These are phyloP conservation scores for Gossypium thurberi DNA, from an alignment of 345 rosid species.

Conservation along the genomic window DNA sequence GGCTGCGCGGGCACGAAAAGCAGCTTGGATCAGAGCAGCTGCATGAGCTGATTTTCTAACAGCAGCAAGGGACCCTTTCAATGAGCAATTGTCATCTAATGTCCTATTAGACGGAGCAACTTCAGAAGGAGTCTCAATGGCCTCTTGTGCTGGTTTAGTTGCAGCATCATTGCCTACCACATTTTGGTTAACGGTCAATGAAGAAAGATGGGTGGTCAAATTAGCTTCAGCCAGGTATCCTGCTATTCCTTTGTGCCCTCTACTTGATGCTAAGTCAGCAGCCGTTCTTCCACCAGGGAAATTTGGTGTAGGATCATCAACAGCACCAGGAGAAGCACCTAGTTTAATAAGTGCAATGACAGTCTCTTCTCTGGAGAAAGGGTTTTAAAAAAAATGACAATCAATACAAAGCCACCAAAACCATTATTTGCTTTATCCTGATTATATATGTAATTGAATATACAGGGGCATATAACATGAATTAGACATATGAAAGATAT, in stretches of 20 bases:
- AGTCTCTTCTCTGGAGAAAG: slow-evolving; percentile 47
- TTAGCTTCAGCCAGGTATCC: slow-evolving; percentile 55
- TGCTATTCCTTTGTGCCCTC: slow-evolving; percentile 65
- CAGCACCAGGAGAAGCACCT: slow-evolving; percentile 52
- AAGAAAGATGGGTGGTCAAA: slow-evolving; percentile 37
- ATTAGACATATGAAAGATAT: not conserved
- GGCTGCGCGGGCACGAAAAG: slow-evolving; percentile 39
- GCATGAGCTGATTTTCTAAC: slow-evolving; percentile 55
- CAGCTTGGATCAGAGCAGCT: slow-evolving; percentile 53
- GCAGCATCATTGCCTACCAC: slow-evolving; percentile 15
- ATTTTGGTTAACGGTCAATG: slow-evolving; percentile 27
- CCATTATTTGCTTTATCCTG: not conserved
- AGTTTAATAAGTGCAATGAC: slow-evolving; percentile 43
- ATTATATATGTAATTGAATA: not conserved
- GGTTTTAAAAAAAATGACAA: not conserved
- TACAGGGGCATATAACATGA: not conserved
- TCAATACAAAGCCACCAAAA: not conserved
- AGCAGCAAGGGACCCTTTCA: slow-evolving; percentile 59
- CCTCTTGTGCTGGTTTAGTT: slow-evolving; percentile 22
- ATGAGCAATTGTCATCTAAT: slow-evolving; percentile 30
- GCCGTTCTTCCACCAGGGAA: slow-evolving; percentile 57
- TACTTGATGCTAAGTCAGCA: slow-evolving; percentile 54
- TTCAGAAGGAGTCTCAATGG: slow-evolving; percentile 19
- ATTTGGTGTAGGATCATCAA: slow-evolving; percentile 53
- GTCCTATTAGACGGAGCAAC: slow-evolving; percentile 12